Evolutionary conservation across 495 filamentous ascomycete genomes (phyloP), one percentile per base, ranked within the genome.

Genomic region (Penicillium antarcticum): DNA sequence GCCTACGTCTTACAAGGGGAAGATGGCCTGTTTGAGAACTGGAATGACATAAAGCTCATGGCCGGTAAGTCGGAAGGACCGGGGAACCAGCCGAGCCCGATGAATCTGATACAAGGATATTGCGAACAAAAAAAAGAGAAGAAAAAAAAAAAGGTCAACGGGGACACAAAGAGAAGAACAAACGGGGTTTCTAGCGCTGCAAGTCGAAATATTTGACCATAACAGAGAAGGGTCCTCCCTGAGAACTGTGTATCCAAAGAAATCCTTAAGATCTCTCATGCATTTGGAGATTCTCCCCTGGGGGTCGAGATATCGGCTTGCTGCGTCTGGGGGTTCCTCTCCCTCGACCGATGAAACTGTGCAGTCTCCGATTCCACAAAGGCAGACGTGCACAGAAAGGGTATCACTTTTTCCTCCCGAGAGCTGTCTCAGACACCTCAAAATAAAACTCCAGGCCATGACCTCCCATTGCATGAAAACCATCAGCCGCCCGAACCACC

Each of bases 321-420:
- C 62, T 57, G 66, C 56, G 57, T 51, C 50, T 45, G 57, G 57
- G 53, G 61, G 61, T 62, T 57, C 59, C 59, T 61, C 45, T 56
- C 66, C 64, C 61, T 66, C 58, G 62, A 65, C 63, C 65, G 55
- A 63, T 63, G 62, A 68, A 69, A 62, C 67, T 66, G 66, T 66
- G 64, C 65, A 71, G 65, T 68, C 63, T 69, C 64, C 58, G 61
- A 68, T 62, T 63, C 63, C 62, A 29, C 56, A 61, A 65, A 69
- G 68, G 68, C 67, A 71, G 67, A 74, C 67, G 67, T 68, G 65
- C 70, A 69, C 68, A 70, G 65, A 68, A 74, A 74, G 73, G 71
- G 72, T 76, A 76, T 76, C 72, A 75, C 65, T 74, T 75, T 75
- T 73, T 68, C 68, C 69, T 73, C 65, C 69, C 68, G 67, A 67